These are phyloP conservation scores for Lathyrus aphaca DNA, from an alignment of 306 rosid genomes.

Conservation along the genomic window DNA sequence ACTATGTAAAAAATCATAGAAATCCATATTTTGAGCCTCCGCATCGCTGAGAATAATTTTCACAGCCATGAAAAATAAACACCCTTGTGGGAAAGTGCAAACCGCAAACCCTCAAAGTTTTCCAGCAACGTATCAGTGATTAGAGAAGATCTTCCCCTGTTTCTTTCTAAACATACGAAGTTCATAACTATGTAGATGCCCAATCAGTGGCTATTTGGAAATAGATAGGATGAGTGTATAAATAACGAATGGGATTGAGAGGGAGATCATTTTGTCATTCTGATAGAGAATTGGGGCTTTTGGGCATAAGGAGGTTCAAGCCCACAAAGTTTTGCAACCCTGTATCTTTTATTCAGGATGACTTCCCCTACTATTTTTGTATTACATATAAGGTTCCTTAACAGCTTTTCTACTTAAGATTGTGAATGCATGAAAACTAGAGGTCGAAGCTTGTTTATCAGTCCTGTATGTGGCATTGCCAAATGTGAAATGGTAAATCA, in stretches of 20 bases:
- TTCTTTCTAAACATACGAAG: not conserved
- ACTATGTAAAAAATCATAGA: not conserved
- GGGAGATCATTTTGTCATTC: not conserved
- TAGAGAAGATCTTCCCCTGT: not conserved
- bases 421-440: conserved; percentile 20
- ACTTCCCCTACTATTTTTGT: not conserved
- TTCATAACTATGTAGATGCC: not conserved
- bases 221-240: not conserved
- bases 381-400: not conserved
- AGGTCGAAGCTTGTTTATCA: conserved; percentile 2
- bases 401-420: conserved; percentile 4
- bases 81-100: not conserved
- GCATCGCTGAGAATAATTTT: not conserved
- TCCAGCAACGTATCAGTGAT: not conserved
- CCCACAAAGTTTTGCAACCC: not conserved
- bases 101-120: not conserved
- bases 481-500: conserved; percentile 8
- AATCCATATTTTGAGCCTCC: not conserved
- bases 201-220: not conserved
- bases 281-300: not conserved
- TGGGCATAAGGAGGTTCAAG: not conserved
- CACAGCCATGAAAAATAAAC: not conserved
- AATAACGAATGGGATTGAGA: not conserved
- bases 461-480: not conserved
- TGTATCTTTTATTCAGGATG: not conserved